phyloP scores from a whole-genome alignment of 768 basidiomycete species.

The Austroboletus festivus region DNA sequence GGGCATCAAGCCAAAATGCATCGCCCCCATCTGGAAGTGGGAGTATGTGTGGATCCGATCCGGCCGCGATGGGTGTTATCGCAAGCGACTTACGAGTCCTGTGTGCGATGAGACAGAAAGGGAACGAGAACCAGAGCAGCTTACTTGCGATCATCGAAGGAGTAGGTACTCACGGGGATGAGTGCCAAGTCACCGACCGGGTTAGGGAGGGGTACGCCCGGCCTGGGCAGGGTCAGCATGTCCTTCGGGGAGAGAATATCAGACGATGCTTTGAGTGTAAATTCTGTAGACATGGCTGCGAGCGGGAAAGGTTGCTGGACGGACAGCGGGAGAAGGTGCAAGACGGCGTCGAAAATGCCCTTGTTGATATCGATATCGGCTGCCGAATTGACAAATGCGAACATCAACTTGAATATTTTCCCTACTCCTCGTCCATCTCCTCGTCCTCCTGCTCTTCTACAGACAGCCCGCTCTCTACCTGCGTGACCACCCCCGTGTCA shows the following conservation, averaged over 20 bases:
- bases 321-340: constrained; percentile 52
- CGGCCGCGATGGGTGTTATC: constrained; percentile 55
- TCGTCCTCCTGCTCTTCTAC: constrained; percentile 39
- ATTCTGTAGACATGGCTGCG: constrained; percentile 37
- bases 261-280: constrained; percentile 54
- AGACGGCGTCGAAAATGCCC: constrained; percentile 42
- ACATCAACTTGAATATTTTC: not conserved
- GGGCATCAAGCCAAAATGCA: constrained; percentile 72
- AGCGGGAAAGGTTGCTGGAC: constrained; percentile 48
- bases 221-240: constrained; percentile 65
- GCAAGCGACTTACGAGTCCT: constrained; percentile 73
- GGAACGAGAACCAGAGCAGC: constrained; percentile 20
- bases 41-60: constrained; percentile 49
- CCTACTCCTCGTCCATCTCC: constrained; percentile 51
- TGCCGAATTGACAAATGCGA: too few species aligned
- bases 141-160: constrained; percentile 71
- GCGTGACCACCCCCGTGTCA: constrained; percentile 57
- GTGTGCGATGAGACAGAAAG: not conserved
- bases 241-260: constrained; percentile 70
- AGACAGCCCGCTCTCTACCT: constrained; percentile 48
- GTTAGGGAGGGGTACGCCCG: constrained; percentile 66
- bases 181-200: constrained; percentile 64
- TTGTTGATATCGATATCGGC: too few species aligned
- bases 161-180: constrained; percentile 64
- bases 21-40: constrained; percentile 67